phyloP scores from a whole-genome alignment of 495 filamentous ascomycete species.

The Aspergillus olivimuriae region DNA sequence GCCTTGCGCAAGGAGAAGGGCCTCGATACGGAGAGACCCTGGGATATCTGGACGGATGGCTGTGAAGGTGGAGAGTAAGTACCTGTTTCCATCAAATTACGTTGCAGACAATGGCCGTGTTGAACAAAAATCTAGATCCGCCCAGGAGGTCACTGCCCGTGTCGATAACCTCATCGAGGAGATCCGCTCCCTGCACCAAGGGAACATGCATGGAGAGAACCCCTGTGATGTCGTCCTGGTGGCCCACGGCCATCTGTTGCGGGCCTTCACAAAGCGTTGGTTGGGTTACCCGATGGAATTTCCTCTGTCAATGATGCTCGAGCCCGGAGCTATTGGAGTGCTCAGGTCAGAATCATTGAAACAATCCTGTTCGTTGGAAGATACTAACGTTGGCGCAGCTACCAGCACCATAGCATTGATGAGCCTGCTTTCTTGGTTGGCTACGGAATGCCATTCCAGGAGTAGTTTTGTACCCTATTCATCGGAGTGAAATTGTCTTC shows the following conservation, averaged over 20 bases:
- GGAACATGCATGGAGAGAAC: slow-evolving; percentile 40
- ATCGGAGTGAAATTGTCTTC: no score
- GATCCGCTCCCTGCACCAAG: slow-evolving; percentile 50
- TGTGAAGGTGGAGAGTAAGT: slow-evolving; percentile 53
- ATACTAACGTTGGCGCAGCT: neutral
- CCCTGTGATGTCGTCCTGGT: slow-evolving; percentile 54
- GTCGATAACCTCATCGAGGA: slow-evolving; percentile 62
- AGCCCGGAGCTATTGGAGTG: slow-evolving; percentile 69
- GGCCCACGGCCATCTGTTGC: slow-evolving; percentile 70
- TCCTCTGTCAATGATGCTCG: slow-evolving; percentile 61
- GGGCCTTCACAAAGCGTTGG: slow-evolving; percentile 78
- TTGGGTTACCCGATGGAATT: slow-evolving; percentile 57
- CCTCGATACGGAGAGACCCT: slow-evolving; percentile 48
- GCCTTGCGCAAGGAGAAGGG: slow-evolving; percentile 51
- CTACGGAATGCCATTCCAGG: neutral
- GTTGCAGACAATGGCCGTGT: neutral
- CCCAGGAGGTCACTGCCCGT: slow-evolving; percentile 54
- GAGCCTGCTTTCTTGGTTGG: neutral
- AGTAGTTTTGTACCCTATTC: no score
- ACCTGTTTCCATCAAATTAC: slow-evolving; percentile 1
- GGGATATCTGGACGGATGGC: slow-evolving; percentile 82
- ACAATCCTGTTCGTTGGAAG: neutral
- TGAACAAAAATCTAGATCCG: slow-evolving; percentile 21
- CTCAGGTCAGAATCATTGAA: slow-evolving; percentile 44
- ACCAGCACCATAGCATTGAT: neutral